Percentiles rank a stretch among this genome's conserved stretches.
These are phyloP conservation scores for Capsicum chinense DNA, from an alignment of 257 asterid species.

Conservation along the genomic window DNA sequence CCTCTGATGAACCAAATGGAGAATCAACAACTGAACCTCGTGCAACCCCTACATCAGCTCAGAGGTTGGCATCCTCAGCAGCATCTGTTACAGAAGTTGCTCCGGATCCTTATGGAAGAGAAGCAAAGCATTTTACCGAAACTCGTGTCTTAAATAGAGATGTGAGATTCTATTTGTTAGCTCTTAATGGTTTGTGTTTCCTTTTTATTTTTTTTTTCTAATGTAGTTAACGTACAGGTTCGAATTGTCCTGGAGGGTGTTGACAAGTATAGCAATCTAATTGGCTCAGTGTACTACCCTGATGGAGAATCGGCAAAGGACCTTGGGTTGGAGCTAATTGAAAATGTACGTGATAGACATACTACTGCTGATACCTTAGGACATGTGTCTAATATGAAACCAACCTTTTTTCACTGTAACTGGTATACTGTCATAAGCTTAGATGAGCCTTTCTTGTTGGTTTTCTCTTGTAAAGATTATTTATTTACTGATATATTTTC, in stretches of 20 bases:
- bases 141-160: conserved; percentile 90
- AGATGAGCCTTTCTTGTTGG: not conserved
- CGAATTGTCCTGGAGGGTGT: conserved; percentile 95
- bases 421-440: not conserved
- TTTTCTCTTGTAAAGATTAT: not conserved
- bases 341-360: conserved; percentile 58
- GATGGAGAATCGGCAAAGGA: conserved; percentile 94
- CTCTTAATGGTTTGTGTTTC: not conserved
- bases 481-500: not conserved
- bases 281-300: conserved; percentile 83
- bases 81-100: conserved; percentile 66
- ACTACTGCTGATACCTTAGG: conserved; percentile 1
- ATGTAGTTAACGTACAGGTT: conserved; percentile 59
- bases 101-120: conserved; percentile 89
- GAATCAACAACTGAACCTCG: conserved; percentile 58
- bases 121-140: conserved; percentile 97
- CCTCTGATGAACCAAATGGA: conserved; percentile 73
- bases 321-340: conserved; percentile 88
- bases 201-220: not conserved
- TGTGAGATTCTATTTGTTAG: conserved; percentile 49
- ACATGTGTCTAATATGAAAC: not conserved
- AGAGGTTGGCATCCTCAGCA: conserved; percentile 76
- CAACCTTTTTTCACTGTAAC: not conserved
- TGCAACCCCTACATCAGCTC: conserved; percentile 88
- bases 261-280: conserved; percentile 88